Base-by-base conservation (phyloP, 805 yeast species). In the Ogataea corticis region DNA sequence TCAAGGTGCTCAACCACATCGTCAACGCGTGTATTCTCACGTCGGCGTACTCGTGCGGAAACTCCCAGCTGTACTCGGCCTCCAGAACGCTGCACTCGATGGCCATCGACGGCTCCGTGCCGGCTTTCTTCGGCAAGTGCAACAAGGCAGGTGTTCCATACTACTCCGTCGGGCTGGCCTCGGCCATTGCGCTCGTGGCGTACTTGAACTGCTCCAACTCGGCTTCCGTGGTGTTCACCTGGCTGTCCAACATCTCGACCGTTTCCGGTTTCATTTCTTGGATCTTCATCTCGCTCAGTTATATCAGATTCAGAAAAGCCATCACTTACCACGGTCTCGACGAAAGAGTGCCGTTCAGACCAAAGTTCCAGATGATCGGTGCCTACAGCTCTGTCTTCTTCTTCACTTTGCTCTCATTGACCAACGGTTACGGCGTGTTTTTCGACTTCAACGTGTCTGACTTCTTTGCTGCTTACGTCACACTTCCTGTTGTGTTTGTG, bases 21-120 rank as follows among this genome's bases (percentile, higher is more conserved):
- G 75, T 89, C 59, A 90, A 90, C 62, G 92, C 84, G 2, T 81
- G 85, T 59, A 84, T 89, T 29, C 56, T 74, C 21, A 58, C 71
- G 2, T 65, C 72, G 3, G 73, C 74, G 14, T 76, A 69, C 38
- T 59, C 92, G 12, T 90, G 91, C 40, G 88, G 88, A 27, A 88
- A 87, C 68, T 82, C 89, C 4, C 87, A 80, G 63, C 69, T 87
- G 56, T 85, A 82, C 65, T 79, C 82, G 54, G 81, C 87, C 39
- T 81, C 92, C 19, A 77, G 96, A 75, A 79, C 86, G 3, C 66
- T 87, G 23, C 85, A 82, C 61, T 85, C 89, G 19, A 72, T 87
- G 64, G 83, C 95, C 2, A 70, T 79, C 39, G 83, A 82, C 52
- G 86, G 88, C n/a, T 78, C 80, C 51, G 88, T 91, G 6, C 95